A percentile compares a stretch with the other conserved stretches of the same genome.
phyloP scores from a whole-genome alignment of 2,329 filamentous ascomycete species.

The Alternaria metachromatica region DNA sequence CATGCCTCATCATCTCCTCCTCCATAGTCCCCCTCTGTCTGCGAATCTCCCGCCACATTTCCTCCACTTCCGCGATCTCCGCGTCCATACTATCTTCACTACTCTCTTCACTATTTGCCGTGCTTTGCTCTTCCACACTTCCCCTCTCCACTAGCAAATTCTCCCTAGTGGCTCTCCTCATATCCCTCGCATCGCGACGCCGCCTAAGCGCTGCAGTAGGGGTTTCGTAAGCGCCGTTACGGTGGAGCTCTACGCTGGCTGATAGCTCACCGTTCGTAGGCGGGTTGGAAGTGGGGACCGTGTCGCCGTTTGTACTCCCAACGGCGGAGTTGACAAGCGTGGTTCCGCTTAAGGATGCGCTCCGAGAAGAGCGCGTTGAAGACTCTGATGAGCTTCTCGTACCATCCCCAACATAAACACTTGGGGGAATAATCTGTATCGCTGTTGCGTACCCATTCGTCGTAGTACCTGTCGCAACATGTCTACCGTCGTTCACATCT shows the following conservation, averaged over 20 bases:
- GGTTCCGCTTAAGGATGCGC: background rate
- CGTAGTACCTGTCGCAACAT: background rate
- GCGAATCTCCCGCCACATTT: background rate
- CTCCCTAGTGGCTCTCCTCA: background rate
- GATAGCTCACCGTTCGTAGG: background rate
- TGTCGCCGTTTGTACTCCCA: background rate
- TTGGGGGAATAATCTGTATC: background rate
- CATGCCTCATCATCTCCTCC: background rate
- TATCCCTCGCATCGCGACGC: background rate
- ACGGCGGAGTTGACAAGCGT: background rate
- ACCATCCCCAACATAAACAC: accelerated
- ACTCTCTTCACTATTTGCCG: accelerated
- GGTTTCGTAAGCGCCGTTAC: background rate
- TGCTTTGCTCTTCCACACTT: background rate
- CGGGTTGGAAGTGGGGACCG: background rate
- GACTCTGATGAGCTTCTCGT: background rate
- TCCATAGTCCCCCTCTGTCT: background rate
- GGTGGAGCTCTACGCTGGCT: background rate
- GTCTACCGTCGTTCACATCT: no score
- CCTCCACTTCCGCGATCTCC: background rate
- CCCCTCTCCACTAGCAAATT: background rate
- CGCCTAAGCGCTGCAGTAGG: background rate
- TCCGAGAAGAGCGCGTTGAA: background rate
- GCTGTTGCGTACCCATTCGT: background rate
- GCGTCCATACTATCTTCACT: background rate